A percentile compares a stretch with the other conserved stretches of the same genome.
phyloP scores from a whole-genome alignment of 2,329 filamentous ascomycete species.

The Calonectria pseudoturangicola region DNA sequence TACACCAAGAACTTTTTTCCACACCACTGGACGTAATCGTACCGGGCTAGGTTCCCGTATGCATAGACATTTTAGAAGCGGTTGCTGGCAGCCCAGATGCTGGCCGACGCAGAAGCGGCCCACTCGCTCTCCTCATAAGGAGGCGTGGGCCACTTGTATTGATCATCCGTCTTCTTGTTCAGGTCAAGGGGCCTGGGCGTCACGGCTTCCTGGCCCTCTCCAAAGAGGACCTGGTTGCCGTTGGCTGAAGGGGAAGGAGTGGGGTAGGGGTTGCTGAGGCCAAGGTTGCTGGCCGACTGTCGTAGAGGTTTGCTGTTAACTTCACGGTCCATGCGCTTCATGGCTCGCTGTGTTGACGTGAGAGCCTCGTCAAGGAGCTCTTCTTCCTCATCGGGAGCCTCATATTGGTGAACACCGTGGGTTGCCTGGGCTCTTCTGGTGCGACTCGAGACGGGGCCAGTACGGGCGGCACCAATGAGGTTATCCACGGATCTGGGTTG shows the following conservation, averaged over 20 bases:
- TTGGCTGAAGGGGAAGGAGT: conserved; percentile 87
- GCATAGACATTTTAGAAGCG: conserved; percentile 68
- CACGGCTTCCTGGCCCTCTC: conserved; percentile 76
- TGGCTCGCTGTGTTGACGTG: conserved; percentile 83
- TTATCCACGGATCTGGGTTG: conserved; percentile 80
- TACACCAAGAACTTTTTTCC: conserved; percentile 53
- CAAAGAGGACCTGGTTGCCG: conserved; percentile 84
- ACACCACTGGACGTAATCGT: conserved; percentile 53
- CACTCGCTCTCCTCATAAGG: conserved; percentile 96
- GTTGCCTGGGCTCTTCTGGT: conserved; percentile 85
- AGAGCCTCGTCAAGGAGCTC: conserved; percentile 94
- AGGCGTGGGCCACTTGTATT: conserved; percentile 92
- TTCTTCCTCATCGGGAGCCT: conserved; percentile 96
- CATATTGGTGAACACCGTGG: conserved; percentile 88
- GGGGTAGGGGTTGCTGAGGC: conserved; percentile 76
- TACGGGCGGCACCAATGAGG: conserved; percentile 72
- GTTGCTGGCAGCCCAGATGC: conserved; percentile 84
- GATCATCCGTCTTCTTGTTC: conserved; percentile 71
- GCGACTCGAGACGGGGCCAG: conserved; percentile 83
- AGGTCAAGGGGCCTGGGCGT: conserved; percentile 84
- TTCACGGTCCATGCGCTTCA: conserved; percentile 79
- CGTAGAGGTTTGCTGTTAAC: conserved; percentile 64
- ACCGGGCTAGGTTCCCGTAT: conserved; percentile 34
- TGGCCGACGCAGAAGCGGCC: conserved; percentile 88
- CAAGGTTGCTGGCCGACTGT: conserved; percentile 79